Percentiles rank a stretch among this genome's conserved stretches.
These are phyloP conservation scores for Penicillium sp. DNA, from an alignment of 2,329 filamentous ascomycete species.

Conservation along the genomic window DNA sequence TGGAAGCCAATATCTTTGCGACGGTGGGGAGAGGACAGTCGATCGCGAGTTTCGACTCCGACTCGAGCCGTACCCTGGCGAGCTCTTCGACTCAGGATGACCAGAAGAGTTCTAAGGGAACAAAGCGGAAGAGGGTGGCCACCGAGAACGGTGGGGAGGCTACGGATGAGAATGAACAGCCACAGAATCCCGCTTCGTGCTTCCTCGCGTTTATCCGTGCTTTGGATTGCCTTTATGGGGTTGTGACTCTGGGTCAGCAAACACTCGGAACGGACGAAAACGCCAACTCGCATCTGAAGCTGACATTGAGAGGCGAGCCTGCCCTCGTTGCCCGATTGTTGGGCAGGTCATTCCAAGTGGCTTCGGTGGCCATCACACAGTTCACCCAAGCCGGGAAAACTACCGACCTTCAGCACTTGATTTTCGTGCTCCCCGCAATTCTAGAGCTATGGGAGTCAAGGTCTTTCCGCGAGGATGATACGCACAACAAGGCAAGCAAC, in stretches of 20 bases:
- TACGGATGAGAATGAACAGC: constrained; percentile 33
- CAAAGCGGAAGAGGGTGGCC: constrained; percentile 39
- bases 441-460: constrained; percentile 41
- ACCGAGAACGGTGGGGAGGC: constrained; percentile 25
- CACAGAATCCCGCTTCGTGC: constrained; percentile 31
- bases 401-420: constrained; percentile 34
- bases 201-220: constrained; percentile 35
- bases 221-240: constrained; percentile 35
- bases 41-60: constrained; percentile 31
- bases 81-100: constrained; percentile 25
- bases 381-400: constrained; percentile 29
- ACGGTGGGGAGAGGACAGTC: constrained; percentile 24
- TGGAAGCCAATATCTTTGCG: constrained; percentile 33
- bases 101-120: constrained; percentile 26
- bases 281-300: constrained; percentile 41
- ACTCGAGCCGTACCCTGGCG: constrained; percentile 37
- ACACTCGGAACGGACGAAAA: constrained; percentile 28
- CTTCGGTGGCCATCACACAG: constrained; percentile 31
- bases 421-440: constrained; percentile 34
- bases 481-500: constrained; percentile 36
- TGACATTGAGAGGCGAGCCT: constrained; percentile 39
- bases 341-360: constrained; percentile 35
- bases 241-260: constrained; percentile 29
- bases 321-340: constrained; percentile 35
- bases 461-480: constrained; percentile 34